Evolutionary conservation across 805 yeast genomes (phyloP).

Genomic region (Saccharomycopsis guyanensis): DNA sequence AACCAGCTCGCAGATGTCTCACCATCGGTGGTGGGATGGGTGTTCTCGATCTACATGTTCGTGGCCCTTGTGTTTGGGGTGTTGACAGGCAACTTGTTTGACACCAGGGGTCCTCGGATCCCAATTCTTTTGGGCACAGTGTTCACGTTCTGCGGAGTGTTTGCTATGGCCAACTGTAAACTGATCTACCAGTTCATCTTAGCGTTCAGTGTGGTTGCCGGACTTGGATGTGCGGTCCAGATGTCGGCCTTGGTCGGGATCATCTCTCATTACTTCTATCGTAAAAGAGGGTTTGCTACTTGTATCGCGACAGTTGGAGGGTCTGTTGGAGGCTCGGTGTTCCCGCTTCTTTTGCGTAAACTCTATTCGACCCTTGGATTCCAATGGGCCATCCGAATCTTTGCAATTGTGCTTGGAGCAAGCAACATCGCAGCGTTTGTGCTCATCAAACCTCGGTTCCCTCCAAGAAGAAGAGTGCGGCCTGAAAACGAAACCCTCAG

Average conservation of each 20-base stretch:
- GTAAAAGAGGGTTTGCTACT: slow-evolving; percentile 36
- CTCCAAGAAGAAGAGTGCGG: slow-evolving; percentile 1
- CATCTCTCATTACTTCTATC: slow-evolving; percentile 38
- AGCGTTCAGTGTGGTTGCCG: slow-evolving; percentile 41
- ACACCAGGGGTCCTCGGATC: slow-evolving; percentile 35
- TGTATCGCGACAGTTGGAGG: slow-evolving; percentile 45
- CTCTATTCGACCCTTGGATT: slow-evolving; percentile 39
- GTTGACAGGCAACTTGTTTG: slow-evolving; percentile 40
- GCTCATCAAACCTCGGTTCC: slow-evolving; percentile 30
- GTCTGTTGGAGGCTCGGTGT: slow-evolving; percentile 42
- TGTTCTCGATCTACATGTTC: slow-evolving; percentile 37
- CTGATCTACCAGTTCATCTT: slow-evolving; percentile 44
- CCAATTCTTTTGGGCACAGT: slow-evolving; percentile 33
- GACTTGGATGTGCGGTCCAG: slow-evolving; percentile 36
- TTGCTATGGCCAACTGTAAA: slow-evolving; percentile 38
- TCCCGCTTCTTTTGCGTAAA: slow-evolving; percentile 38
- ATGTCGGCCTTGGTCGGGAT: slow-evolving; percentile 39
- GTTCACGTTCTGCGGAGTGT: slow-evolving; percentile 32
- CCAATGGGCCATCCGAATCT: slow-evolving; percentile 44
- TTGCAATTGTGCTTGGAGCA: slow-evolving; percentile 33
- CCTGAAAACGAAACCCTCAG: background rate
- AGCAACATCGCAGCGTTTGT: slow-evolving; percentile 25
- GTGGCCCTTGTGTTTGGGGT: slow-evolving; percentile 29
- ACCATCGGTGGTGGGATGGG: slow-evolving; percentile 57
- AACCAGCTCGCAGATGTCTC: slow-evolving; percentile 41